These are phyloP conservation scores for Cercophora scortea DNA, from an alignment of 495 filamentous ascomycete species.

Conservation along the genomic window DNA sequence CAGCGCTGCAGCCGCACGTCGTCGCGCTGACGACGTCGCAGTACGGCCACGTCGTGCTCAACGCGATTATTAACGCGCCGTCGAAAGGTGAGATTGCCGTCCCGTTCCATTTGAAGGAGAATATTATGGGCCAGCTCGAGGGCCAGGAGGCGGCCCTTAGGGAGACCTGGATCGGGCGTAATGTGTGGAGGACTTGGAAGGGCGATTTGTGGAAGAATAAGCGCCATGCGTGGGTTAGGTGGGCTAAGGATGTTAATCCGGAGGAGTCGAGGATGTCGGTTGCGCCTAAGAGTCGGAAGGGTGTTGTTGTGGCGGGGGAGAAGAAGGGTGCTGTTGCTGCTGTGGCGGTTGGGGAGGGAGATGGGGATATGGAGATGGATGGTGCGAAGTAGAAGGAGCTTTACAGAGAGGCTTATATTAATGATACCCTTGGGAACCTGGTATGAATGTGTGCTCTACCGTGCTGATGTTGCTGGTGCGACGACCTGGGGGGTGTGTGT, in stretches of 20 bases:
- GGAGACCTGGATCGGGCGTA: conserved; percentile 66
- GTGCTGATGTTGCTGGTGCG: neutral
- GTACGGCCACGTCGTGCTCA: conserved; percentile 71
- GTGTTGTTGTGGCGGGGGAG: conserved; percentile 1
- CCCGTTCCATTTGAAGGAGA: conserved; percentile 47
- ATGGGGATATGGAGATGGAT: neutral
- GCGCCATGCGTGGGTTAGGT: conserved; percentile 60
- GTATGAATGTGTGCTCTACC: neutral
- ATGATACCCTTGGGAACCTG: neutral
- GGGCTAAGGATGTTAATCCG: conserved; percentile 49
- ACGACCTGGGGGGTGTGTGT: neutral
- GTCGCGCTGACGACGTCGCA: conserved; percentile 60
- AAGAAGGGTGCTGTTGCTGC: neutral
- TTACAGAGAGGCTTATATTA: neutral
- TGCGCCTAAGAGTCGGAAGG: conserved; percentile 11
- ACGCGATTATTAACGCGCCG: conserved; percentile 62
- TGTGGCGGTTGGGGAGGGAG: neutral
- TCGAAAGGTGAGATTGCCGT: conserved; percentile 36
- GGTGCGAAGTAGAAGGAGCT: neutral
- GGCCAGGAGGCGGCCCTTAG: conserved; percentile 56
- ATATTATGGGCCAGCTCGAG: conserved; percentile 36
- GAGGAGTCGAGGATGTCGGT: conserved; percentile 20
- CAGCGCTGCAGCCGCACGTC: conserved; percentile 44
- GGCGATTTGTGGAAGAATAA: conserved; percentile 69
- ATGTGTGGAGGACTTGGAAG: conserved; percentile 86